phyloP scores from a whole-genome alignment of 495 filamentous ascomycete genomes.

The Penicillium waksmanii region DNA sequence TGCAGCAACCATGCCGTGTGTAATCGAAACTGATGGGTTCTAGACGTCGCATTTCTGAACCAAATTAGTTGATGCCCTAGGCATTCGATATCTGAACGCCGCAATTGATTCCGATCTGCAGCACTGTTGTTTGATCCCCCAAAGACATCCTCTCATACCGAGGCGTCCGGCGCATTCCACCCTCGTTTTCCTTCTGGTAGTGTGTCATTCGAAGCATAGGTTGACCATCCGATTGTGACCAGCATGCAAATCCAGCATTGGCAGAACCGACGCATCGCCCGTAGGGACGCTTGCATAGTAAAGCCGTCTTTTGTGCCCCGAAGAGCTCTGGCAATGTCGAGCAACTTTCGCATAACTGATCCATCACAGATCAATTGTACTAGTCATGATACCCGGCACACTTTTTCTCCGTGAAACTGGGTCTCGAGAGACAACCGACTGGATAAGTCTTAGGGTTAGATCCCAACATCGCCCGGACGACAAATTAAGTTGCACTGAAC shows the following conservation, averaged over 20 bases:
- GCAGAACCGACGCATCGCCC: conserved; percentile 49
- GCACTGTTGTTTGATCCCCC: conserved; percentile 30
- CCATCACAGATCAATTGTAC: conserved; percentile 32
- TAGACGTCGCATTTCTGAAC: conserved; percentile 30
- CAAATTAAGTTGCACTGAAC: conserved; percentile 6
- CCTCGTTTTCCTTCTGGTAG: conserved; percentile 34
- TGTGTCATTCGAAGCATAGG: conserved; percentile 32
- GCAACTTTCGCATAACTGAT: conserved; percentile 39
- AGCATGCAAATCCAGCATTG: conserved; percentile 48
- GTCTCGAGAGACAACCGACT: conserved; percentile 33
- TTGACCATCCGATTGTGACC: conserved; percentile 42
- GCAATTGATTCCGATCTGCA: conserved; percentile 18
- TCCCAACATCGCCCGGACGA: conserved; percentile 34
- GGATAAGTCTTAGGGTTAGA: conserved; percentile 47
- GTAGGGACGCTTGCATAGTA: conserved; percentile 46
- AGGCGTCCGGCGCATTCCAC: conserved; percentile 43
- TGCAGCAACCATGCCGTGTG: conserved; percentile 37
- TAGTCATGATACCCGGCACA: conserved; percentile 43
- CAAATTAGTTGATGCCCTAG: conserved; percentile 32
- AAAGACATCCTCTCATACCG: conserved; percentile 32
- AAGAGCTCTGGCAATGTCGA: conserved; percentile 43
- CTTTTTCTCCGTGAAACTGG: conserved; percentile 43
- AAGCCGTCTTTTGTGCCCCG: conserved; percentile 43
- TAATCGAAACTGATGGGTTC: conserved; percentile 48
- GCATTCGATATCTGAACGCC: conserved; percentile 23